Base-by-base conservation (phyloP, 176 grass and related monocot species). In the Urochloa ruziziensis region DNA sequence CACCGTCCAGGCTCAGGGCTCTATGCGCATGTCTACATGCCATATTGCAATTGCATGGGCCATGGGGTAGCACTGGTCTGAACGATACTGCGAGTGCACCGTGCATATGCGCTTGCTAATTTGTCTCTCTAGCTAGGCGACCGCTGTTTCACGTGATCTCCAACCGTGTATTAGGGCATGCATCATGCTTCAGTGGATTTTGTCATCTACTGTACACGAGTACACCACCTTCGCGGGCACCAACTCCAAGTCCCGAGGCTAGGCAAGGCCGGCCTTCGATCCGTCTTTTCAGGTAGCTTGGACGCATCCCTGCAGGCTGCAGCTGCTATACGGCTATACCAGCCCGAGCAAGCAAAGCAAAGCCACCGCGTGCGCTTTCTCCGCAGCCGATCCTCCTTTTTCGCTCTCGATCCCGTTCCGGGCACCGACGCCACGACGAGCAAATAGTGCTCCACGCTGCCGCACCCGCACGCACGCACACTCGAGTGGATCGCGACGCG, bases 231-330 rank as follows among this genome's bases (percentile, higher is more conserved):
- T 21, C 28, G 12, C 7, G 1, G 27, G n/a, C n/a, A n/a, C 37
- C 3, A 7, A 54, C 23, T 19, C 23, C 88, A 79, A 86, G 67
- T 90, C 74, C 84, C 80, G 33, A 79, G 16, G 81, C 28, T 49
- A 5, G 28, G 65, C 33, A 60, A 60, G 60, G 39, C 57, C 64
- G 3, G 13, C 49, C 10, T 53, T 80, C 63, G 48, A 82, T 78
- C 65, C 64, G 46, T 78, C 79, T 73, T 83, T 83, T 86, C 65
- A 71, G 42, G 77, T 24, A 6, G 33, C 71, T 82, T 69, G 63
- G 70, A 70, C 62, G 51, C 70, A 66, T 73, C 25, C 54, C 47
- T n/a, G 27, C 35, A 70, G 34, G 43, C 47, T n/a, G 27, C 35
- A 70, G 34, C 80, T 16, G 15, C 16, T 10, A 40, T 8, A 5